Percentiles rank a stretch among this genome's conserved stretches.
Evolutionary conservation across 2,329 filamentous ascomycete species (phyloP).

Genomic region (Domatiomyces catenatus): DNA sequence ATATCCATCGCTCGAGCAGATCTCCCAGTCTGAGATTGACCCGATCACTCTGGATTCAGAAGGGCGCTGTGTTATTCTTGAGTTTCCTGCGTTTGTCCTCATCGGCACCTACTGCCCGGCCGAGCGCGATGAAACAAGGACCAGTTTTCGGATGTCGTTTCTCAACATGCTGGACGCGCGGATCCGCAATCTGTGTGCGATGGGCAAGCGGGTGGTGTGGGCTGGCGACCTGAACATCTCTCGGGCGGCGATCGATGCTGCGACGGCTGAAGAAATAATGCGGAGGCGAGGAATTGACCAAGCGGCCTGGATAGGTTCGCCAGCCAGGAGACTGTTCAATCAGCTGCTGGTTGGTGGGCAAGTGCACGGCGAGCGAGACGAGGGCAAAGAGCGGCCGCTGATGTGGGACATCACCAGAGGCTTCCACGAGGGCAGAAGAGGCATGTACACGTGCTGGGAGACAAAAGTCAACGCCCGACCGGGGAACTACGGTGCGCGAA

Average conservation of each 20-base stretch:
- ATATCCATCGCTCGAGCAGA: constrained; percentile 58
- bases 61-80: constrained; percentile 76
- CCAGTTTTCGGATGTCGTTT: constrained; percentile 69
- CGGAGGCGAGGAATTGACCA: constrained; percentile 52
- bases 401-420: constrained; percentile 71
- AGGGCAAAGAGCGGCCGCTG: constrained; percentile 53
- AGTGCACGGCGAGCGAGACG: constrained; percentile 50
- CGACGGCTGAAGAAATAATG: constrained; percentile 55
- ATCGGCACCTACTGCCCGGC: constrained; percentile 88
- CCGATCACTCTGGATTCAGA: constrained; percentile 68
- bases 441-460: constrained; percentile 98
- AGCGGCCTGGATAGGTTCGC: constrained; percentile 57
- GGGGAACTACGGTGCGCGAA: constrained; percentile 79
- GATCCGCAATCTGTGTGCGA: constrained; percentile 63
- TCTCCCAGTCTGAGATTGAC: constrained; percentile 47
- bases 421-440: constrained; percentile 62
- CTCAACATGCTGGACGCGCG: constrained; percentile 65
- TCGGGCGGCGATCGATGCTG: constrained; percentile 55
- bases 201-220: constrained; percentile 73
- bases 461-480: constrained; percentile 90
- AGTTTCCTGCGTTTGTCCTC: constrained; percentile 89
- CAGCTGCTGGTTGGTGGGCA: constrained; percentile 63
- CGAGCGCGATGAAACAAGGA: constrained; percentile 66
- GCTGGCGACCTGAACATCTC: constrained; percentile 81
- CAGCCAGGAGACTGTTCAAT: constrained; percentile 66